Evolutionary conservation across 2,329 filamentous ascomycete genomes (phyloP).

Genomic region (Colletotrichum incanum): DNA sequence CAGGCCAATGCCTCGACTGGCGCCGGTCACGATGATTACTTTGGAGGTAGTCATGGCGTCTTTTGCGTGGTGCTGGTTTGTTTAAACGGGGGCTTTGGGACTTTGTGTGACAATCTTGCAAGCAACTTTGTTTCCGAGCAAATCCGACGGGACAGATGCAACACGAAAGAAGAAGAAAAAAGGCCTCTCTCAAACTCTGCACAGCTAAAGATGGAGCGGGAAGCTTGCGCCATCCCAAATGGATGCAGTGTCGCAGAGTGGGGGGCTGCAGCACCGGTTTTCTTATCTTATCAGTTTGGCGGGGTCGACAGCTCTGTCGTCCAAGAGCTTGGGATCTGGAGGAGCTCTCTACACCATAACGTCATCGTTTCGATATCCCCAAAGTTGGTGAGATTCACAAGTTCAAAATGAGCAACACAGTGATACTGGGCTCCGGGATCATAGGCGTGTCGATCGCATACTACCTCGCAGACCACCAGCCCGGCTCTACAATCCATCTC

Average conservation of each 20-base stretch:
- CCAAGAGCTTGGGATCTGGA: background rate
- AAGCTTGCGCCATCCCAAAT: conserved; percentile 23
- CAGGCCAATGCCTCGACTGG: conserved; percentile 75
- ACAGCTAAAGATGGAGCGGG: background rate
- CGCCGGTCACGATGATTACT: conserved; percentile 79
- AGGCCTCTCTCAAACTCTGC: conserved; percentile 7
- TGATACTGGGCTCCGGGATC: conserved; percentile 80
- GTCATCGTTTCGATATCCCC: background rate
- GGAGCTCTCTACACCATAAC: background rate
- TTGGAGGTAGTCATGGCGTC: conserved; percentile 69
- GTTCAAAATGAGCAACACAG: conserved; percentile 64
- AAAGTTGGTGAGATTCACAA: background rate
- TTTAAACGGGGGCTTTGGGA: background rate
- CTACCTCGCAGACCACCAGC: conserved; percentile 72
- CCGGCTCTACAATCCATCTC: conserved; percentile 61
- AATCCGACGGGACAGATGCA: background rate
- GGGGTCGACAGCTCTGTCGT: conserved; percentile 4
- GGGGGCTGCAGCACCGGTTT: background rate
- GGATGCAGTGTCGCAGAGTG: conserved; percentile 13
- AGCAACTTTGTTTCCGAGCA: background rate
- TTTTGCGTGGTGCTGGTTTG: background rate
- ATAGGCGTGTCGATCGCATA: conserved; percentile 81
- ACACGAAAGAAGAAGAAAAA: background rate
- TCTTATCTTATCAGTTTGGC: conserved; percentile 24
- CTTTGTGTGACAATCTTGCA: background rate